Conservation (phyloP, 148 eudicot species). For the Heliosperma pusillum region DNA sequence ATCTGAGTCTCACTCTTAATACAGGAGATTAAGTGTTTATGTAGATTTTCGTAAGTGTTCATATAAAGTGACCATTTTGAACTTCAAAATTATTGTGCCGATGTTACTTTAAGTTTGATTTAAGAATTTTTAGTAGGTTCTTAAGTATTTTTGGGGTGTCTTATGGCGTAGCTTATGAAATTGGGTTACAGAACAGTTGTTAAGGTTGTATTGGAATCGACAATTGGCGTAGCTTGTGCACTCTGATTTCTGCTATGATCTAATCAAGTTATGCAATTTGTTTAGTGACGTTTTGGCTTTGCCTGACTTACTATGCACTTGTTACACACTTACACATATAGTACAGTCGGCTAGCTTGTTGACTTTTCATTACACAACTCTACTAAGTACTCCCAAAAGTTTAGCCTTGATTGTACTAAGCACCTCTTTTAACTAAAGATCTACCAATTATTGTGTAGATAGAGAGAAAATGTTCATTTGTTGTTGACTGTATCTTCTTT, state of each 20-base stretch:
- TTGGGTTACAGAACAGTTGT: neutral
- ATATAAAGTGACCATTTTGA: neutral
- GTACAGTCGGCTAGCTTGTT: neutral
- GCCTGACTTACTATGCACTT: neutral
- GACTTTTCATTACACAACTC: neutral
- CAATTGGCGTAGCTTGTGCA: neutral
- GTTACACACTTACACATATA: neutral
- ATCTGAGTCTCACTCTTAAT: no score
- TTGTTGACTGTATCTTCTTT: slow-evolving; percentile 10
- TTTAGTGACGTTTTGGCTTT: neutral
- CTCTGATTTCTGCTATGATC: neutral
- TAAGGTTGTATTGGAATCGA: neutral
- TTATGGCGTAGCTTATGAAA: neutral
- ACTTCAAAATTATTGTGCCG: neutral
- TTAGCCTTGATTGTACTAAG: neutral
- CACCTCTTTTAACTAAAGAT: neutral
- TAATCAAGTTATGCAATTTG: neutral
- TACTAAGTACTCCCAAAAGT: neutral
- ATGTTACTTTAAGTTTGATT: neutral
- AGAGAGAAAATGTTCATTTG: neutral
- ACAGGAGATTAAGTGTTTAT: no score
- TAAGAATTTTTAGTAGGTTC: neutral
- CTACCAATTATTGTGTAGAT: neutral
- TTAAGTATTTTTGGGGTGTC: neutral
- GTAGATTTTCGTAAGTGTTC: neutral